A percentile compares a stretch with the other conserved stretches of the same genome.
Conservation (phyloP, 2,329 filamentous ascomycete genomes). For the Colletotrichum liriopes region DNA sequence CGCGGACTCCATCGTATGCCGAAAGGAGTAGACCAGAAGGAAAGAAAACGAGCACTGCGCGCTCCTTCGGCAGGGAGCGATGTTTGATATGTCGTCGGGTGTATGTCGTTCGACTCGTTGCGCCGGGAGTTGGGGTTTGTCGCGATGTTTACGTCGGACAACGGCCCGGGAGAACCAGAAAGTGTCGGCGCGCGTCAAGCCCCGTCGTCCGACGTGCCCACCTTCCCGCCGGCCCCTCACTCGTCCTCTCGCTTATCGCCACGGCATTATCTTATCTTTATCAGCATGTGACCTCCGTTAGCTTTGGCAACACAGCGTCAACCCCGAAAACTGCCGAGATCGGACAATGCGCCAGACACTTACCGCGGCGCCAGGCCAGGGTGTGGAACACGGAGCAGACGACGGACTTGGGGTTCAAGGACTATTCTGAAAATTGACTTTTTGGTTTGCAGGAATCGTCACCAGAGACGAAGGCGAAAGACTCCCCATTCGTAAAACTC, state of each 20-base stretch:
- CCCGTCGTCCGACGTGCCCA: constrained; percentile 12
- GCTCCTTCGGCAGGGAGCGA: too few relatives aligned
- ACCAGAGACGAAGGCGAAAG: neutral
- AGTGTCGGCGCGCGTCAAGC: constrained; percentile 6
- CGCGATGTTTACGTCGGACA: constrained; percentile 1
- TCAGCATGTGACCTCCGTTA: neutral
- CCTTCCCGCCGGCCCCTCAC: neutral
- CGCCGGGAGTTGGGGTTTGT: neutral
- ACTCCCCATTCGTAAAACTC: neutral
- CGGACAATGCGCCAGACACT: constrained; percentile 7
- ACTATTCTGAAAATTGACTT: constrained; percentile 5
- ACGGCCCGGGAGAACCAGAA: neutral
- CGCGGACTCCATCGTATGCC: constrained; percentile 54
- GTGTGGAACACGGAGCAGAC: constrained; percentile 17
- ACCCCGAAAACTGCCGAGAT: constrained; percentile 33
- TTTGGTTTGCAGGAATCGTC: neutral
- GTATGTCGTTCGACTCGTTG: neutral
- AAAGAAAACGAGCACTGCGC: neutral
- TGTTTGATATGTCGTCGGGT: neutral
- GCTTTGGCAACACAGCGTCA: neutral
- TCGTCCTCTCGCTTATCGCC: neutral
- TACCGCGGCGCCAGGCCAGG: neutral
- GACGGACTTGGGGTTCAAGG: neutral
- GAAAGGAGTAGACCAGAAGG: neutral
- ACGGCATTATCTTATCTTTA: neutral